phyloP scores from a whole-genome alignment of 495 filamentous ascomycete species.

The Tuber brumale region DNA sequence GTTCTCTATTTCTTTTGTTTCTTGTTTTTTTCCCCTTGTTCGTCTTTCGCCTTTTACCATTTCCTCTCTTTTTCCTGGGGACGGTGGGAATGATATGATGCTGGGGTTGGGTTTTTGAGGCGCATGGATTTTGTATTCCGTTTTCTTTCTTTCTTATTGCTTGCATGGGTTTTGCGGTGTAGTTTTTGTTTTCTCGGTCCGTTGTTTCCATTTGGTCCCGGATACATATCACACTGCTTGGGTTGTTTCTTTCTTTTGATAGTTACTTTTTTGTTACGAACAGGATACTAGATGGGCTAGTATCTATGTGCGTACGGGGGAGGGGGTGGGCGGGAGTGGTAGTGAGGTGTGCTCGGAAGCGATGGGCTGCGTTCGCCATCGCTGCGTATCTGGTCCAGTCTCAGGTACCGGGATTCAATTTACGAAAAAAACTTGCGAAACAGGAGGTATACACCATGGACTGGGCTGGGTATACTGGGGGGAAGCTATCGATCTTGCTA shows the following conservation, averaged over 20 bases:
- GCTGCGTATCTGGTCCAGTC: constrained; percentile 1
- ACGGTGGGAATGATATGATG: constrained; percentile 38
- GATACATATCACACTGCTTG: constrained; percentile 22
- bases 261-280: constrained; percentile 24
- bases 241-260: constrained; percentile 25
- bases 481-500: constrained; percentile 14
- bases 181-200: constrained; percentile 37
- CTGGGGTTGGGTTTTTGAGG: constrained; percentile 41
- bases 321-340: constrained; percentile 9
- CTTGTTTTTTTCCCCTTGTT: constrained; percentile 18
- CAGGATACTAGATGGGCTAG: neutral
- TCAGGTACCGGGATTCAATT: neutral
- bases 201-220: constrained; percentile 26
- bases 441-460: constrained; percentile 4
- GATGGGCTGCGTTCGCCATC: constrained; percentile 6
- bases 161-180: constrained; percentile 36
- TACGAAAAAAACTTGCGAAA: neutral
- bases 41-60: constrained; percentile 7
- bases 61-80: constrained; percentile 28
- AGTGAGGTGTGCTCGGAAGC: neutral
- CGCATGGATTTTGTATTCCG: constrained; percentile 38
- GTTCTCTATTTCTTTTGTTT: constrained; percentile 35
- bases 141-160: constrained; percentile 28
- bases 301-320: constrained; percentile 25
- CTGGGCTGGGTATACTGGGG: constrained; percentile 9